Percentiles rank a stretch among this genome's conserved stretches.
Evolutionary conservation across 2,329 filamentous ascomycete genomes (phyloP).

Genomic region (Sporothrix pallida): DNA sequence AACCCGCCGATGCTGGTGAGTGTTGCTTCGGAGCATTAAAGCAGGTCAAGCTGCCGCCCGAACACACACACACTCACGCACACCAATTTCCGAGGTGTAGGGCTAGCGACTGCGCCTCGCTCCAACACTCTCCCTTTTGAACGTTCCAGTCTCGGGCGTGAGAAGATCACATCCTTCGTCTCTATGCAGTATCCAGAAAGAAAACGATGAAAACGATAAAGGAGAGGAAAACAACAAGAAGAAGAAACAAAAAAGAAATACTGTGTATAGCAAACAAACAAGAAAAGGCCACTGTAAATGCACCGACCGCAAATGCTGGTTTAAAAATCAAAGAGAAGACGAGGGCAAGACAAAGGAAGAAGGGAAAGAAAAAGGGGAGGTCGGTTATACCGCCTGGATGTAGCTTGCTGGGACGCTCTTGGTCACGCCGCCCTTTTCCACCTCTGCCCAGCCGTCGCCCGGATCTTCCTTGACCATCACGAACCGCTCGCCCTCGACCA

Average conservation of each 20-base stretch:
- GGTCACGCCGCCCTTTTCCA: conserved; percentile 85
- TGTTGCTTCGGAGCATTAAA: too few species aligned
- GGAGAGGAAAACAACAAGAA: background rate
- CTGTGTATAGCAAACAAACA: background rate
- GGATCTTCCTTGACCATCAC: conserved; percentile 86
- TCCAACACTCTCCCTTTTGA: background rate
- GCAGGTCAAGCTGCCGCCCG: too few species aligned
- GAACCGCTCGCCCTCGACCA: conserved; percentile 89
- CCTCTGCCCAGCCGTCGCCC: conserved; percentile 96
- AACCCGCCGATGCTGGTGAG: too few species aligned
- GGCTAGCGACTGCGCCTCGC: conserved; percentile 22
- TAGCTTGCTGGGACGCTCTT: conserved; percentile 95
- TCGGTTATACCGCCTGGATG: conserved; percentile 70
- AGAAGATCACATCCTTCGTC: background rate
- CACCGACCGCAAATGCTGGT: conserved; percentile 14
- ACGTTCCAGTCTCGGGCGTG: background rate
- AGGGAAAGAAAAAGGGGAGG: background rate
- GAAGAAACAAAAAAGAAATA: background rate
- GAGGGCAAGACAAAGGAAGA: background rate
- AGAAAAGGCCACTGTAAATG: conserved; percentile 9
- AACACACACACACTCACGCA: background rate
- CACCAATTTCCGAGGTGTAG: conserved; percentile 3
- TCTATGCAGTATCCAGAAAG: conserved; percentile 18
- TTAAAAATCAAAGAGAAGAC: background rate
- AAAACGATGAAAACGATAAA: background rate